Conservation (phyloP, 352 stramenopile genomes). For the Discostella stelligera region DNA sequence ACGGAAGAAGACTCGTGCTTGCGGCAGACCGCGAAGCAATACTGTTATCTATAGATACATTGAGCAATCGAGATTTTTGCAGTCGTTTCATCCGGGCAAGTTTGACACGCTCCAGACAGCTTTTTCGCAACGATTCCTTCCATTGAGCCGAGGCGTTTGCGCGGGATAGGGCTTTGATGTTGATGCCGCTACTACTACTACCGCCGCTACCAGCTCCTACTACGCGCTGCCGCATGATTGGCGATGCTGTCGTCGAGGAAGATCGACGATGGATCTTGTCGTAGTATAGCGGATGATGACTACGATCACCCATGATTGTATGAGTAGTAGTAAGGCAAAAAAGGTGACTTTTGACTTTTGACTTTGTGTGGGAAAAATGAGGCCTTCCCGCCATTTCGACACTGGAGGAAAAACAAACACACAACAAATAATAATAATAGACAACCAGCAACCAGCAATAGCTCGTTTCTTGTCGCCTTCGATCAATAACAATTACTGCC, state of each 20-base stretch:
- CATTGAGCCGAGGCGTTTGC: conserved; percentile 14
- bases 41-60: conserved; percentile 7
- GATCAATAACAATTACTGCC: too few relatives aligned
- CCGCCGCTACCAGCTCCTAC: neutral
- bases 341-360: too few relatives aligned
- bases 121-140: conserved; percentile 27
- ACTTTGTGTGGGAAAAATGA: too few relatives aligned
- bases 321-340: too few relatives aligned
- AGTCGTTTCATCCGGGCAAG: conserved; percentile 11
- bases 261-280: neutral
- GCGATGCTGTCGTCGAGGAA: neutral
- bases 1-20: neutral
- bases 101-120: conserved; percentile 32
- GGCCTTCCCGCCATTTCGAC: too few relatives aligned
- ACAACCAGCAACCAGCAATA: too few relatives aligned
- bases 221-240: neutral
- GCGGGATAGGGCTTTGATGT: conserved; percentile 28
- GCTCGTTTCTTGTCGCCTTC: too few relatives aligned
- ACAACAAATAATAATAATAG: too few relatives aligned
- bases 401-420: too few relatives aligned
- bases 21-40: neutral
- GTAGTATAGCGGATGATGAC: neutral
- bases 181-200: neutral
- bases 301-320: neutral
- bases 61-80: neutral